Evolutionary conservation across 2,329 filamentous ascomycete genomes (phyloP).

Genomic region (Nothophoma quercina): DNA sequence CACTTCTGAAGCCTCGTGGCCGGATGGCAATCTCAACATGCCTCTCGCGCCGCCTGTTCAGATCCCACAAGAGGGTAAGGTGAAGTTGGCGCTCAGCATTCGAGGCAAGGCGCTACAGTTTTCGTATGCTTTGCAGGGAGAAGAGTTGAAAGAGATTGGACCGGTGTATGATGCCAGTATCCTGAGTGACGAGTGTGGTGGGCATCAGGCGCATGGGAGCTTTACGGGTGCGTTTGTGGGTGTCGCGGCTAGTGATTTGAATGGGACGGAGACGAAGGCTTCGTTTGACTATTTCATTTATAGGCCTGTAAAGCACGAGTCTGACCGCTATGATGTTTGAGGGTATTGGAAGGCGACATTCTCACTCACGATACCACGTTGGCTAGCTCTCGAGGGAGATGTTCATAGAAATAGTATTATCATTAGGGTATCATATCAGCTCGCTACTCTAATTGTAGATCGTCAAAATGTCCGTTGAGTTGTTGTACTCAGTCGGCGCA

Average conservation of each 20-base stretch:
- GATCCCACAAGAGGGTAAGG: constrained; percentile 64
- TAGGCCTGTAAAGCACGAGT: constrained; percentile 37
- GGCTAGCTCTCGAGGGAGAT: no score
- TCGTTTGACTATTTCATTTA: constrained; percentile 46
- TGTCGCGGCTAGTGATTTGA: constrained; percentile 43
- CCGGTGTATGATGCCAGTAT: constrained; percentile 66
- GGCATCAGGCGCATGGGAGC: constrained; percentile 67
- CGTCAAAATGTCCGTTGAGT: constrained; percentile 52
- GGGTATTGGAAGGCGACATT: no score
- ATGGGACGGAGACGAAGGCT: constrained; percentile 38
- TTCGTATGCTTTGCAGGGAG: constrained; percentile 61
- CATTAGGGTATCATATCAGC: constrained; percentile 9
- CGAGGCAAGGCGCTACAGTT: constrained; percentile 64
- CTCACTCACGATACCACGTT: no score
- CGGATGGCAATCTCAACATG: constrained; percentile 57
- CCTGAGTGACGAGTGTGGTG: constrained; percentile 69
- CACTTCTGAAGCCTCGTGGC: constrained; percentile 65
- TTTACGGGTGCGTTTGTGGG: constrained; percentile 65
- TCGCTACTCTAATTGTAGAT: constrained; percentile 35
- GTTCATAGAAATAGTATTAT: constrained; percentile 4
- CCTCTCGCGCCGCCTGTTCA: constrained; percentile 55
- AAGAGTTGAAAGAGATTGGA: constrained; percentile 58
- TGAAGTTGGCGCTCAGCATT: constrained; percentile 61
- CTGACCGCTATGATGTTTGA: constrained; percentile 42
- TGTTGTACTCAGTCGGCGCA: constrained; percentile 50